A percentile compares a stretch with the other conserved stretches of the same genome.
phyloP scores from a whole-genome alignment of 257 asterid species.

The Solanum habrochaites region DNA sequence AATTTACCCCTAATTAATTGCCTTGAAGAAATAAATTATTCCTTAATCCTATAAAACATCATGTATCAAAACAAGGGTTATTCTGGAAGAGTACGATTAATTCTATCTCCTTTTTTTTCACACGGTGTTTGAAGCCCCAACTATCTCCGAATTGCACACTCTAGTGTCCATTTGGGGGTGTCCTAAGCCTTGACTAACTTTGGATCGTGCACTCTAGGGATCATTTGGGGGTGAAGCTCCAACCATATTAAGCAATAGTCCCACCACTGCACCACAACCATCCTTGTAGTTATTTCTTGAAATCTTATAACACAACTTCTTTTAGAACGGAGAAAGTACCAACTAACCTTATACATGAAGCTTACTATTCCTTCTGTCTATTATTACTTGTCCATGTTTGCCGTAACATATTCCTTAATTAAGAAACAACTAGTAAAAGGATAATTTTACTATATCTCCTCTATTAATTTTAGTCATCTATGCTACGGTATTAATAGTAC shows the following conservation, averaged over 20 bases:
- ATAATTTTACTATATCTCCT: too few relatives aligned
- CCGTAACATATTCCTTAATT: not conserved
- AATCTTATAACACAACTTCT: not conserved
- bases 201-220: accelerated
- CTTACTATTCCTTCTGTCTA: not conserved
- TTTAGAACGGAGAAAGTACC: not conserved
- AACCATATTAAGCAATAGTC: not conserved
- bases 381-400: not conserved
- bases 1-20: not conserved
- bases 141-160: not conserved
- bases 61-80: not conserved
- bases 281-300: not conserved
- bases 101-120: not conserved
- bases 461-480: not conserved
- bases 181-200: not conserved
- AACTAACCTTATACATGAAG: not conserved
- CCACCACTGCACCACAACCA: not conserved
- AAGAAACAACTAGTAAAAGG: accelerated
- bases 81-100: not conserved
- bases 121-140: not conserved
- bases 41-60: not conserved
- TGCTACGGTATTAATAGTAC: not conserved
- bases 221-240: not conserved
- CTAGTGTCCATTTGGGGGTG: not conserved
- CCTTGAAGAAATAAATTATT: not conserved